Conservation (phyloP, 345 rosid genomes). For the Eucalyptus regnans region DNA sequence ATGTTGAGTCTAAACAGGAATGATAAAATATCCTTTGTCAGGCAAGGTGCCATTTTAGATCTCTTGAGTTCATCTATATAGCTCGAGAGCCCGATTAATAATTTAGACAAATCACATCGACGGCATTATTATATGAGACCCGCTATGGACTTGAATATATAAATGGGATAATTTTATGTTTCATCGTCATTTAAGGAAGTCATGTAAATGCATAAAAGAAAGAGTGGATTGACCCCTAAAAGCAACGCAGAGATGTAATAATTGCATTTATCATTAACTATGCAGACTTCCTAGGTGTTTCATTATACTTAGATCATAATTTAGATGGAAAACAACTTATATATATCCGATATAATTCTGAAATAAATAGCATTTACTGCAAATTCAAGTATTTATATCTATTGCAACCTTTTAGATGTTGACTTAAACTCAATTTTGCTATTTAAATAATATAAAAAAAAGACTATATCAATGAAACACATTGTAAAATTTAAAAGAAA, state of each 20-base stretch:
- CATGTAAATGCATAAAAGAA: background rate
- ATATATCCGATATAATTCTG: background rate
- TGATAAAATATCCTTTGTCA: background rate
- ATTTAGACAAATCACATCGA: background rate
- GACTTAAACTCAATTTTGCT: background rate
- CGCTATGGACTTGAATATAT: background rate
- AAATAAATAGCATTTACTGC: background rate
- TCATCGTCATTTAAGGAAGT: background rate
- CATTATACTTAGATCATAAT: background rate
- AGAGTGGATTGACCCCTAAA: background rate
- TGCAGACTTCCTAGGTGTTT: background rate
- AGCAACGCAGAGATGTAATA: background rate
- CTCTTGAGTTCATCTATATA: background rate
- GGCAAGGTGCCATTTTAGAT: background rate
- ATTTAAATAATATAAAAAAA: rapidly evolving
- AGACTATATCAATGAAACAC: background rate
- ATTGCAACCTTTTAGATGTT: background rate
- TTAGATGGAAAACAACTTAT: background rate
- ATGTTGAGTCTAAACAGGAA: background rate
- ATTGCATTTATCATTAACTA: background rate
- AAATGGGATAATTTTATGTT: background rate
- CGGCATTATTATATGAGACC: background rate
- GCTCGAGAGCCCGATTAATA: background rate
- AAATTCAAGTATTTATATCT: background rate
- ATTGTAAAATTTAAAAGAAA: no score